These are phyloP conservation scores for Podaxis rugospora DNA, from an alignment of 768 basidiomycete genomes.

Conservation along the genomic window DNA sequence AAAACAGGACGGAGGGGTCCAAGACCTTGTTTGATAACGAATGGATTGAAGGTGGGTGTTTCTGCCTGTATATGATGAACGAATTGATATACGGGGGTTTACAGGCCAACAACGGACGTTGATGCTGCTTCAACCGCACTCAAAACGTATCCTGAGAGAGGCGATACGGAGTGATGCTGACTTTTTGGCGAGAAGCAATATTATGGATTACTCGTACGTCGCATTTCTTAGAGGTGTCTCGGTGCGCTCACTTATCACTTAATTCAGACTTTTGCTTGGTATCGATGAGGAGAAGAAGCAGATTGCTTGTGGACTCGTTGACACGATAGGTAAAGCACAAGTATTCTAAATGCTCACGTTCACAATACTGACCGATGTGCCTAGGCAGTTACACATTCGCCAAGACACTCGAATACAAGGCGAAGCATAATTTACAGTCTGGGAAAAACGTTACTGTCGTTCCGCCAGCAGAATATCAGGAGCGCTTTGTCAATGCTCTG, in stretches of 20 bases:
- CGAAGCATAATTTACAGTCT: constrained; percentile 69
- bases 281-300: constrained; percentile 63
- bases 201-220: constrained; percentile 84
- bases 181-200: constrained; percentile 69
- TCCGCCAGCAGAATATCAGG: constrained; percentile 76
- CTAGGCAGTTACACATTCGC: constrained; percentile 81
- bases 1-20: constrained; percentile 30
- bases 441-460: constrained; percentile 75
- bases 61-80: not conserved
- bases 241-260: not conserved
- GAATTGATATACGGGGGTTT: not conserved
- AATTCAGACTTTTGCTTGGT: constrained; percentile 60
- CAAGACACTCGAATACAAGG: constrained; percentile 83
- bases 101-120: constrained; percentile 62
- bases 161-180: constrained; percentile 69
- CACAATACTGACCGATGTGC: not conserved
- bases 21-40: constrained; percentile 78
- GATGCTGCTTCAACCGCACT: constrained; percentile 66
- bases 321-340: constrained; percentile 62
- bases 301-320: constrained; percentile 76
- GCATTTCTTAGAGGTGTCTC: not conserved
- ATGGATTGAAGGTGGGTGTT: constrained; percentile 68
- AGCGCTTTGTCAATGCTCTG: constrained; percentile 68
- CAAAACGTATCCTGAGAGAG: constrained; percentile 65
- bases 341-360: not conserved